Evolutionary conservation across 2,329 filamentous ascomycete genomes (phyloP).

Genomic region (Madurella fahalii): DNA sequence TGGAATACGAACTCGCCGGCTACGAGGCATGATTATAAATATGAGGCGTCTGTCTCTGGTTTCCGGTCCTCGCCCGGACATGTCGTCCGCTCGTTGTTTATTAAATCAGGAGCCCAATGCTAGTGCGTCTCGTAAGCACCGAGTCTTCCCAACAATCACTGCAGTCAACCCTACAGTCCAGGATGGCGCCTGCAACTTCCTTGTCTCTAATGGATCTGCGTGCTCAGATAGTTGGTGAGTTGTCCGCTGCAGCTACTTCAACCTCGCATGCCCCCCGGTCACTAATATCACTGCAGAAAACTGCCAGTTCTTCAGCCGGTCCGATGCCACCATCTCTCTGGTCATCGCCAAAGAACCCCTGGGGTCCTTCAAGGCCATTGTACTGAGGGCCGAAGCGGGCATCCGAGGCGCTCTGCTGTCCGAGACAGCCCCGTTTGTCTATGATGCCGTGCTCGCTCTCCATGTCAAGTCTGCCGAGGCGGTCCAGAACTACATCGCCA

Average conservation of each 20-base stretch:
- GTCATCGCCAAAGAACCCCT: conserved; percentile 27
- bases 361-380: conserved; percentile 27
- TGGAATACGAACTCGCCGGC: background rate
- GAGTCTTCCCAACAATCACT: conserved; percentile 5
- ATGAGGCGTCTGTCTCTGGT: background rate
- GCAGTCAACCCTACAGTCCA: background rate
- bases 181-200: conserved; percentile 15
- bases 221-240: conserved; percentile 22
- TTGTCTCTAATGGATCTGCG: conserved; percentile 10
- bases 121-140: conserved; percentile 13
- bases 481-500: conserved; percentile 32
- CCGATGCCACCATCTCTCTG: conserved; percentile 19
- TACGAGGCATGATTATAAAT: conserved; percentile 1
- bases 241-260: background rate
- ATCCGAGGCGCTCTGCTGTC: conserved; percentile 31
- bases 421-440: conserved; percentile 29
- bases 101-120: conserved; percentile 13
- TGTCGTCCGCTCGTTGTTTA: background rate
- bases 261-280: conserved; percentile 2
- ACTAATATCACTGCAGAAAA: conserved; percentile 26
- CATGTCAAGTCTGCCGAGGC: conserved; percentile 37
- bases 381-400: conserved; percentile 23
- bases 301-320: conserved; percentile 27
- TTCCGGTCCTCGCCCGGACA: background rate
- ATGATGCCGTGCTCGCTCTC: conserved; percentile 36